Evolutionary conservation across 768 basidiomycete genomes (phyloP), one percentile per base, ranked within the genome.

Genomic region (Cystofilobasidium capitatum): DNA sequence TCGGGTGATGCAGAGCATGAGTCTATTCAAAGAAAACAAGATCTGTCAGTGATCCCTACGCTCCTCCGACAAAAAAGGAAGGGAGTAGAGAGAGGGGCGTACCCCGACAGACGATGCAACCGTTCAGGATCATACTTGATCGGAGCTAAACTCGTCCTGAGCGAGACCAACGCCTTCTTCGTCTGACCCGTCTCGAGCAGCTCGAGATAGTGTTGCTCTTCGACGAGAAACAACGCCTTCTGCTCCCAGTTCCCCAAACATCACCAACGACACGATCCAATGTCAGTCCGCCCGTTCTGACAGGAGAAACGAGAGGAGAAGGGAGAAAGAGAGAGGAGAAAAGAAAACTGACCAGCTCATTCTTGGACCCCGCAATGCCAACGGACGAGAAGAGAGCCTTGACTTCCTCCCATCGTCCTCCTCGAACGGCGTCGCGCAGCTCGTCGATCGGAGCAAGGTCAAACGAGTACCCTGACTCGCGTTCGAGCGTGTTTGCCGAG

Each of bases 171-270:
- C 17, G 96, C 96, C 69, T 83, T 81, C 54, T 88, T 88, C 2
- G 85, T 87, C 78, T 86, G 85, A 72, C 83, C 83, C 5, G 83
- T 82, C 74, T 97, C 94, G 59, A 99, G 81, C 24, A 89, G 81
- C 75, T 99, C 96, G 47, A 98, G 81, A 77, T 96, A 99, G 79
- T 96, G 93, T 82, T 99, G 96, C 78, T 88, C 87, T 69, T 86
- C 86, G 71, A 99, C 89, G 69, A 93, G 80, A 77, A 93, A 96
- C 69, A 81, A 85, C 26, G 88, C 87, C 73, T 88, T 85, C 87
- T 94, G 73, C n/a, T n/a, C n/a, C n/a, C n/a, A n/a, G n/a, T n/a
- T n/a, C n/a, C n/a, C 55, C 36, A 45, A 59, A 44, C 44, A 62
- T 45, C 26, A 12, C 26, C 69, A 37, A 66, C 39, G n/a, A 44